Evolutionary conservation across 2,329 filamentous ascomycete species (phyloP).

Genomic region (Coniella lustricola): DNA sequence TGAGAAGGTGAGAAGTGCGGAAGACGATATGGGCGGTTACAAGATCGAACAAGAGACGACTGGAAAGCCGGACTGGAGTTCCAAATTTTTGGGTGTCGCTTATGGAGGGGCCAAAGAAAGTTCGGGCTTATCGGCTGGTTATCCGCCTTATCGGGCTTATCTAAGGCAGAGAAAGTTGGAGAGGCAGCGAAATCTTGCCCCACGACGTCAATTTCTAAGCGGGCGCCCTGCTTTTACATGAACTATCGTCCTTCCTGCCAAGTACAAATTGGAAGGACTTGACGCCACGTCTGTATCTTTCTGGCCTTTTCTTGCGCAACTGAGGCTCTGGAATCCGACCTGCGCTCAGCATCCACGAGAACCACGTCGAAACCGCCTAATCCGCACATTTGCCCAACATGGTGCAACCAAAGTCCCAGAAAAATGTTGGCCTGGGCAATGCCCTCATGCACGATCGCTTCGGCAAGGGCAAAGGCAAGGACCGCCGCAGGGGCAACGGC

Average conservation of each 20-base stretch:
- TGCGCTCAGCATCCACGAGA: background rate
- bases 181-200: slow-evolving; percentile 19
- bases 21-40: background rate
- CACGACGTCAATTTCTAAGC: slow-evolving; percentile 20
- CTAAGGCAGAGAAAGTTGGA: slow-evolving; percentile 6
- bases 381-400: slow-evolving; percentile 31
- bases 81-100: slow-evolving; percentile 1
- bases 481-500: slow-evolving; percentile 62
- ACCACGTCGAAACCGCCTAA: no score
- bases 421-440: slow-evolving; percentile 89
- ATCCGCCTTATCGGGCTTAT: slow-evolving; percentile 4
- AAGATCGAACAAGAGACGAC: background rate
- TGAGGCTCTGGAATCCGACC: background rate
- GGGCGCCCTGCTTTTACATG: slow-evolving; percentile 3
- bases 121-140: no score
- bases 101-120: background rate
- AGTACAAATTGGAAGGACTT: background rate
- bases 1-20: background rate
- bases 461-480: slow-evolving; percentile 80
- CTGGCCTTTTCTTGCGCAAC: background rate
- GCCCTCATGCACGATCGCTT: slow-evolving; percentile 98
- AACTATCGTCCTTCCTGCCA: background rate
- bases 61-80: slow-evolving; percentile 1
- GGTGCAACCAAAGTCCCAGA: slow-evolving; percentile 82
- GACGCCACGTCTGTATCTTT: background rate